Base-by-base conservation (phyloP, 2,329 filamentous ascomycete genomes). In the Scorias spongiosa region DNA sequence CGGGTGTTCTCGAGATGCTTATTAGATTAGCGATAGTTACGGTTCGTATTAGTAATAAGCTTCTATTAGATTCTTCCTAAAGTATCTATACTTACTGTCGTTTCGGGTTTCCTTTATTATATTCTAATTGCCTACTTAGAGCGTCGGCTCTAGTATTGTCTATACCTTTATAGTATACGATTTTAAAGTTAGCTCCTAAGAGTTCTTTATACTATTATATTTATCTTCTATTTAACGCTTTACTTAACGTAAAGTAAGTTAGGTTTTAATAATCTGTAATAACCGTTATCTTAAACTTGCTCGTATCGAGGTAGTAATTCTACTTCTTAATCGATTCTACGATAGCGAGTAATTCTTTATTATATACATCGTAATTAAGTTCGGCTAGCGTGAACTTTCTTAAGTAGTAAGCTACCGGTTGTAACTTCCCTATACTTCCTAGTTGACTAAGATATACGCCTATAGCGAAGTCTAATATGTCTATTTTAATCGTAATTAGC, bases 391-490 rank as follows among this genome's bases (percentile, higher is more conserved):
- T 37, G 6, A 52, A 29, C 14, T 50, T 54, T 43, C 43, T 43
- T 2, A 42, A 54, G 20, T 48, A 44, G 42, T 47, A 55, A 1
- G 44, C 47, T 15, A 54, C 29, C 2, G 45, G 48, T n/a, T 42
- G 29, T 12, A 47, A 30, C 10, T 43, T 42, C 4, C 43, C 38
- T 7, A 49, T 40, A 2, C 44, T 11, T 14, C 37, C 41, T 39
- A 10, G 7, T 29, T 48, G 15, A 37, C 29, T 46, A 5, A 48
- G n/a, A 28, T 20, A 48, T 43, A 17, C 46, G 26, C 39, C 32
- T 4, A 36, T 36, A 15, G 14, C 43, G 15, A 18, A 41, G 40
- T 26, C n/a, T 5, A 9, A 36, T 36, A 15, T 9, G 32, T 36
- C 15, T 3, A 9, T 36, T 15, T 36, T 9, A 9, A 36, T 36